A percentile compares a stretch with the other conserved stretches of the same genome.
These are phyloP conservation scores for Eucalyptus rudis DNA, from an alignment of 345 rosid genomes.

Conservation along the genomic window DNA sequence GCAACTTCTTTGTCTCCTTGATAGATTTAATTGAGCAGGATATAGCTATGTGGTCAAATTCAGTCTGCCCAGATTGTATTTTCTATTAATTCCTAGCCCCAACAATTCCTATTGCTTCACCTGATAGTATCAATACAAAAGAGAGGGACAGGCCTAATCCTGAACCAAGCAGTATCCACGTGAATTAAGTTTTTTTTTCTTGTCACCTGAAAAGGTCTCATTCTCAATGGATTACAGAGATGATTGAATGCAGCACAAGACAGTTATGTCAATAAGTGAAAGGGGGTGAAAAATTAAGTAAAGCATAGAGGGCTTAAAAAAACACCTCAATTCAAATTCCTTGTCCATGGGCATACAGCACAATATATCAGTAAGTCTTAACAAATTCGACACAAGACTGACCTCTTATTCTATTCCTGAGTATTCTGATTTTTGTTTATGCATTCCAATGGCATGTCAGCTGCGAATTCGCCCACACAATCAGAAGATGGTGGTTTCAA, in stretches of 20 bases:
- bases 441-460: not conserved
- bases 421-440: not conserved
- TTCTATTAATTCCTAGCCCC: not conserved
- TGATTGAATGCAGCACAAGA: not conserved
- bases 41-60: not conserved
- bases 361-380: not conserved
- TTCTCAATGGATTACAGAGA: not conserved
- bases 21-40: not conserved
- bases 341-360: not conserved
- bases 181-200: not conserved
- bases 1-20: not conserved
- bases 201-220: not conserved
- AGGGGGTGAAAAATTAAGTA: not conserved
- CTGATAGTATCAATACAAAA: not conserved
- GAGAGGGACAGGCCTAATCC: not conserved
- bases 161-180: not conserved
- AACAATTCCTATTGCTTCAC: not conserved
- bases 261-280: not conserved
- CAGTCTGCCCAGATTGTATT: not conserved
- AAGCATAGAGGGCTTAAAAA: not conserved
- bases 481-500: not conserved
- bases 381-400: not conserved
- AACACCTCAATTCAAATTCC: not conserved
- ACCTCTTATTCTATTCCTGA: not conserved
- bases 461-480: not conserved